phyloP scores from a whole-genome alignment of 768 basidiomycete species.

The Lentinula detonsa region DNA sequence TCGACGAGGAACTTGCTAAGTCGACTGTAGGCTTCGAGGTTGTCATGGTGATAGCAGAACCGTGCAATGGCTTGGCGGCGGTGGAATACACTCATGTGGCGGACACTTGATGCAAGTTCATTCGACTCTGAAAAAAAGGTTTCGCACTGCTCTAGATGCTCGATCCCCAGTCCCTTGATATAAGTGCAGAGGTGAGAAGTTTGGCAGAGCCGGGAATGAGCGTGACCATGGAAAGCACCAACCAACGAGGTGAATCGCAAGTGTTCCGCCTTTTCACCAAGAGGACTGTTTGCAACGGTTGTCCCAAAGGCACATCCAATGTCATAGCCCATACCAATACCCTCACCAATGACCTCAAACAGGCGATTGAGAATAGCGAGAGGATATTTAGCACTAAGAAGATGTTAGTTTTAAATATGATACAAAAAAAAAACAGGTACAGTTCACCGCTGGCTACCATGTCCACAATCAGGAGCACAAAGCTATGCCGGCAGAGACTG shows the following conservation, averaged over 20 bases:
- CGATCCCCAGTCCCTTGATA: slow-evolving; percentile 11
- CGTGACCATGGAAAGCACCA: slow-evolving; percentile 17
- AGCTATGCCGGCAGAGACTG: slow-evolving; percentile 17
- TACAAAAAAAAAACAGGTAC: slow-evolving; percentile 10
- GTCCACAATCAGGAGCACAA: slow-evolving; percentile 14
- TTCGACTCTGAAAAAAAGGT: slow-evolving; percentile 8
- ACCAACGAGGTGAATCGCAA: not conserved
- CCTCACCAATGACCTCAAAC: not conserved
- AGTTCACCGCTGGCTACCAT: slow-evolving; percentile 24
- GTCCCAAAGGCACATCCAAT: slow-evolving; percentile 18
- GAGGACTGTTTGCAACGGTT: slow-evolving; percentile 13
- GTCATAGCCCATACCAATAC: slow-evolving; percentile 14
- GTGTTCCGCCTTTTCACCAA: slow-evolving; percentile 3
- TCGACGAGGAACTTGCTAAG: slow-evolving; percentile 7
- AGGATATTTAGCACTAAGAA: not conserved
- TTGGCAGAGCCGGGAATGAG: slow-evolving; percentile 16
- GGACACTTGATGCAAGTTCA: slow-evolving; percentile 8
- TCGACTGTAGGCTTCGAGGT: slow-evolving; percentile 4
- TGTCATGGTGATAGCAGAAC: not conserved
- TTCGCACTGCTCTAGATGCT: slow-evolving; percentile 17
- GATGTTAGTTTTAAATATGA: not conserved
- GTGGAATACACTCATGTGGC: slow-evolving; percentile 14
- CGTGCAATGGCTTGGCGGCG: slow-evolving; percentile 5
- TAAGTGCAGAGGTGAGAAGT: slow-evolving; percentile 13
- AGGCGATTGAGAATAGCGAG: slow-evolving; percentile 5